Percentiles rank a stretch among this genome's conserved stretches.
These are phyloP conservation scores for Saccharomycopsis sp. DNA, from an alignment of 805 yeast species.

Conservation along the genomic window DNA sequence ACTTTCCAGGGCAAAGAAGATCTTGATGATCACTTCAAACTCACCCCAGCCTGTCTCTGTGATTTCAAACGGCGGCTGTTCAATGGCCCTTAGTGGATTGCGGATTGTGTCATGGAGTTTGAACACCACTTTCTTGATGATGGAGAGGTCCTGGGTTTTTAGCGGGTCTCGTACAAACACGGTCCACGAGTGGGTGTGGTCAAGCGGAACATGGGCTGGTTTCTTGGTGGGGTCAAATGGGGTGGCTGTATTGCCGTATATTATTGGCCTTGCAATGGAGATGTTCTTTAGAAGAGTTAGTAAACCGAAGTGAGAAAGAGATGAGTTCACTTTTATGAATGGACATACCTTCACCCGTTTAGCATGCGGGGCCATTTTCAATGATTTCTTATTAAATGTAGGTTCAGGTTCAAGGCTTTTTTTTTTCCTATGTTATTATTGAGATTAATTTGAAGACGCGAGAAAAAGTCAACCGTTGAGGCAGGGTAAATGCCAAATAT, in stretches of 20 bases:
- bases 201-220: constrained; percentile 61
- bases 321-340: constrained; percentile 10
- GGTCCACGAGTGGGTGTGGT: constrained; percentile 95
- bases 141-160: constrained; percentile 64
- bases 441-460: too few relatives aligned
- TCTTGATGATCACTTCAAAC: constrained; percentile 82
- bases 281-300: constrained; percentile 36
- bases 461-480: too few relatives aligned
- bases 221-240: constrained; percentile 48
- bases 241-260: constrained; percentile 73
- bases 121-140: constrained; percentile 84
- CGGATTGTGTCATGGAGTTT: constrained; percentile 92
- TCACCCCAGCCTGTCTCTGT: constrained; percentile 99
- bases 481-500: too few relatives aligned
- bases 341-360: constrained; percentile 18
- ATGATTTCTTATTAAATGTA: too few relatives aligned
- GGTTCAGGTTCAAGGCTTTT: neutral
- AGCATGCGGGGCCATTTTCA: constrained; percentile 20
- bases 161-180: constrained; percentile 78
- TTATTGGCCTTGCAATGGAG: constrained; percentile 67
- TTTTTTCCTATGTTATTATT: neutral
- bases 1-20: constrained; percentile 79
- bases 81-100: constrained; percentile 77
- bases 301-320: neutral
- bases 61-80: constrained; percentile 86